Evolutionary conservation across 345 rosid species (phyloP).

Genomic region (Gossypium ekmanianum): DNA sequence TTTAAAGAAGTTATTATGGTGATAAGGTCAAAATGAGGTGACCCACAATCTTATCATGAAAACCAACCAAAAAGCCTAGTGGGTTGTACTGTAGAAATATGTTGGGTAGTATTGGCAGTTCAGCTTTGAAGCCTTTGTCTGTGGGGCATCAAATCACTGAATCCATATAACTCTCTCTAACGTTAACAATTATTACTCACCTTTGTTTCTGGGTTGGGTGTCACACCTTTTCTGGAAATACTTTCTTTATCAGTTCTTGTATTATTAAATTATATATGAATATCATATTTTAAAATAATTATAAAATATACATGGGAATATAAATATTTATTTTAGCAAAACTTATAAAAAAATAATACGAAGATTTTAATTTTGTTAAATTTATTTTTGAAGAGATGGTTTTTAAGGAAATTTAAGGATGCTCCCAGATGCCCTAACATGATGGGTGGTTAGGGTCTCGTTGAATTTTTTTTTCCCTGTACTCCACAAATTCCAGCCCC

Average conservation of each 20-base stretch:
- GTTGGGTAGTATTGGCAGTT: background rate
- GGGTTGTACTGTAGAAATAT: background rate
- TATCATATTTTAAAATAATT: too few species aligned
- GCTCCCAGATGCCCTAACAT: slow-evolving; percentile 44
- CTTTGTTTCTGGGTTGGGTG: background rate
- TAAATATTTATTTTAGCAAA: background rate
- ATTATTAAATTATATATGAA: too few species aligned
- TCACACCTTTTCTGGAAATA: background rate
- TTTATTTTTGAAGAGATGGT: too few species aligned
- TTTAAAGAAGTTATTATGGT: too few species aligned
- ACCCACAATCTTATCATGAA: slow-evolving; percentile 17
- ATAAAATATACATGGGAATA: background rate
- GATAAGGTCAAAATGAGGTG: background rate
- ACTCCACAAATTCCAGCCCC: slow-evolving; percentile 8
- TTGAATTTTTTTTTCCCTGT: slow-evolving; percentile 12
- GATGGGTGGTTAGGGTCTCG: slow-evolving; percentile 54
- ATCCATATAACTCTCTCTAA: background rate
- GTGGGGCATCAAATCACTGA: slow-evolving; percentile 7
- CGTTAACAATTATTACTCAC: background rate
- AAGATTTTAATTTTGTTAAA: too few species aligned
- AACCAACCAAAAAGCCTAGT: slow-evolving; percentile 12
- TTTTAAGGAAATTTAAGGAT: slow-evolving; percentile 5
- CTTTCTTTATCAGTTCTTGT: too few species aligned
- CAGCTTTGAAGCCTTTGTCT: background rate
- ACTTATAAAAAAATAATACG: too few species aligned